Base-by-base conservation (phyloP, 345 rosid species). In the Linum trigynum region DNA sequence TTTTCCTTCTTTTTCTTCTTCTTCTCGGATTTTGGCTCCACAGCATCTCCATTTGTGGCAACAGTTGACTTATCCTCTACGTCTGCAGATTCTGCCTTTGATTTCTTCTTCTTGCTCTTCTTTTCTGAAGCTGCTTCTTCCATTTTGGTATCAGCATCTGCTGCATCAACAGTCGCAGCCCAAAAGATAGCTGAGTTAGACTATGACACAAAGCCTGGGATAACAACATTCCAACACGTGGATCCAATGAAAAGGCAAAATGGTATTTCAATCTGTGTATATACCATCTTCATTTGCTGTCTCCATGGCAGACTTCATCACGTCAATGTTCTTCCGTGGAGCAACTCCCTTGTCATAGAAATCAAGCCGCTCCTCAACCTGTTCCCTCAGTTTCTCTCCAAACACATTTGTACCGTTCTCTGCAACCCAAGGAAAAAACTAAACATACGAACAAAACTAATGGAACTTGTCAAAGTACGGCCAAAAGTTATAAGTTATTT, bases 321-420 rank as follows among this genome's bases (percentile, higher is more conserved):
- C 96, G 62, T 94, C 99, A 57, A 91, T 83, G 73, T 91, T 94
- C 80, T 94, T 94, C 50, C 96, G 88, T 38, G 99, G 99, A 57
- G 95, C 88, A 74, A 94, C 81, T 32, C 96, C 97, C 81, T 94
- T 94, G 75, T 94, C 99, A 40, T 90, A 88, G 70, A 94, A 94
- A 63, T 86, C 95, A 23, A 91, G 80, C 43, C 92, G 75, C 73
- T 90, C 99, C 78, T 90, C 97, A 38, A 94, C 99, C 79, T 94
- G 99, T 76, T 90, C 96, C 41, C 86, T 78, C 1, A 94, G 91
- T 77, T 87, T 88, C 77, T 88, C 97, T n/a, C 99, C 97, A 17
- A 85, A 94, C 40, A 78, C 67, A 12, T 86, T 82, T 10, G 82
- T 69, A 42, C 79, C 82, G 35, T 17, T 73, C 64, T 94, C 99